Base-by-base conservation (phyloP, 805 yeast species). In the Candida vartiovaarae region DNA sequence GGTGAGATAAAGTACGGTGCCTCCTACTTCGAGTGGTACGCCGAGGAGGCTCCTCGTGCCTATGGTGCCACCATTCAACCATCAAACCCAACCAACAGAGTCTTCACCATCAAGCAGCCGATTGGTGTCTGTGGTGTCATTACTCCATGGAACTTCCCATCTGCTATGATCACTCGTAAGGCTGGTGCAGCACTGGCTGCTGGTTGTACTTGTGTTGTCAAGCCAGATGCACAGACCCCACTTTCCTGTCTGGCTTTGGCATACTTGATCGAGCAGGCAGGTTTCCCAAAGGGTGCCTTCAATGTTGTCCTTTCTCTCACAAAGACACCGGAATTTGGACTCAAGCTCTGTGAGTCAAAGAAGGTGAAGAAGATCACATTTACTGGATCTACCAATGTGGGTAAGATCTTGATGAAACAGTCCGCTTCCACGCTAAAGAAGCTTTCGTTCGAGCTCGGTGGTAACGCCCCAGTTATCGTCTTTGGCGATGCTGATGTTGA, bases 21-120 rank as follows among this genome's bases (percentile, higher is more conserved):
- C 4, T 75, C 85, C 6, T 89, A 84, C 63, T 84, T 86, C 61
- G 89, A 87, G 58, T 90, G 97, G 96, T 90, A 80, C 59, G 72
- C 95, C 30, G 82, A 76, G 57, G 82, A 76, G 53, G 80, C 82
- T 10, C 74, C 76, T 51, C 61, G 82, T 49, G 56, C 68, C 28
- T 75, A 76, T 53, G 82, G 84, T 39, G 65, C 70, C 45, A 74
- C 80, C 3, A 76, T 77, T 45, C 82, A 75, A 52, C 79, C 83
- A 8, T 47, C 71, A 24, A 73, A 71, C 53, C 65, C 70, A 38
- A 61, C 70, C 41, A 76, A 74, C 53, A 71, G 80, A 57, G 73
- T 74, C 24, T 64, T 72, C 48, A 76, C 84, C 23, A 53, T 68
- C 40, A 75, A 72, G 52, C 80, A 78, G 55, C 50, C 53, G 30